These are phyloP conservation scores for Ambrosia hybrid DNA, from an alignment of 140 eudicot genomes.

Conservation along the genomic window DNA sequence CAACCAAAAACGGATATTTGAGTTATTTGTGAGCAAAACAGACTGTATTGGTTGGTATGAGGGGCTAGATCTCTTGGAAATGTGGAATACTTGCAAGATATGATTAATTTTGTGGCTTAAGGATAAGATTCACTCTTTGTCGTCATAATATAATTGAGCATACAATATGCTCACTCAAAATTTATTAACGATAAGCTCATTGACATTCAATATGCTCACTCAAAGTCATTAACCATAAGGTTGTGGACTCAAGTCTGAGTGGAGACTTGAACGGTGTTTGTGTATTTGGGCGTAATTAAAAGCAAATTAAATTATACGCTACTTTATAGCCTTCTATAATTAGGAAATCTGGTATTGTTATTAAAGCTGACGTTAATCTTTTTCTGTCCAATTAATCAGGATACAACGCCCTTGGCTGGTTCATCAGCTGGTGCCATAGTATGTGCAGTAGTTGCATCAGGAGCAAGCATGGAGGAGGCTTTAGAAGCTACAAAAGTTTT, in stretches of 20 bases:
- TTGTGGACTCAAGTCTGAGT: background rate
- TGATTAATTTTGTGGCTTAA: background rate
- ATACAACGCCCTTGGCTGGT: slow-evolving; percentile 97
- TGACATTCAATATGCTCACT: background rate
- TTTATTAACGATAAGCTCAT: background rate
- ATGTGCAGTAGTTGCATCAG: slow-evolving; percentile 96
- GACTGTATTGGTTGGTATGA: background rate
- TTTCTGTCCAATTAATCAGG: slow-evolving; percentile 39
- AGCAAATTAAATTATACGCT: background rate
- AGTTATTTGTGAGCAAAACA: background rate
- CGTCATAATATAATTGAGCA: background rate
- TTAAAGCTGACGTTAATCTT: background rate
- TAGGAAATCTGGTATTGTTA: background rate
- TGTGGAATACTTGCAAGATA: background rate
- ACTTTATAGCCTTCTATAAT: background rate
- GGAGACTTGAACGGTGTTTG: background rate
- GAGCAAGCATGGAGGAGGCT: slow-evolving; percentile 92
- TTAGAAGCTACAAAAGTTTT: slow-evolving; percentile 76
- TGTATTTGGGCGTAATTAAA: background rate
- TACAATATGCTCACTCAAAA: background rate
- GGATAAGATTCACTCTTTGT: background rate
- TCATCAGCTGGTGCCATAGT: slow-evolving; percentile 99
- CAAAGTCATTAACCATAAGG: background rate
- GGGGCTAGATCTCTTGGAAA: background rate
- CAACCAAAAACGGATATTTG: background rate